Base-by-base conservation (phyloP, 2,329 filamentous ascomycete genomes). In the Hymenoscyphus albidus region DNA sequence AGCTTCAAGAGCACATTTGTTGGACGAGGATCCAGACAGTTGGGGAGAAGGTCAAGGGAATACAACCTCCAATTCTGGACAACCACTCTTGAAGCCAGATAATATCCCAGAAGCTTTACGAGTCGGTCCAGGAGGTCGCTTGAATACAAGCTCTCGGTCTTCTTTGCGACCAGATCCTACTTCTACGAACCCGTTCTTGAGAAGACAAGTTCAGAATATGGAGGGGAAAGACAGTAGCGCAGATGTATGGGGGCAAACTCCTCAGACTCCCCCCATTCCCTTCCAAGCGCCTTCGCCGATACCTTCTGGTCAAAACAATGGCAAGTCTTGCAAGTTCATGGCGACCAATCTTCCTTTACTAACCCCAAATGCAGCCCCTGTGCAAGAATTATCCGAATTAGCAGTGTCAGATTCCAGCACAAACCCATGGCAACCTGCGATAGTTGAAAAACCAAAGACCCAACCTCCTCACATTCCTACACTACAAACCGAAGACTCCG, bases 401-500 rank as follows among this genome's bases (percentile, higher is more conserved):
- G 70, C 72, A 1, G 58, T 74, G 10, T 67, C 65, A 16, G 70
- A 72, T 54, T 65, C 70, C 31, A 71, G 54, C 32, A 68, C 71
- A 42, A 76, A 76, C 66, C 74, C 74, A 48, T 76, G 74, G 74
- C 71, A 74, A 57, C 70, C 73, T 32, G 65, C 65, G 39, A 57
- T 69, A 16, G 63, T 70, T 39, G 64, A 67, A 18, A 68, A 71
- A 60, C n/a, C 66, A n/a, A 59, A 60, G 5, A 56, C 64, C 12
- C 60, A 67, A 51, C 44, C 62, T 22, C 64, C 66, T 32, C 62
- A 64, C 39, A 54, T 69, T 59, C 68, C 70, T 32, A 64, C 65
- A 5, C 35, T 72, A 13, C 64, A 62, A 54, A 57, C 59, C 40
- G 62, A 73, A 64, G 72, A 73, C 58, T 74, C 70, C 1, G 70